Percentiles rank a stretch among this genome's conserved stretches.
phyloP scores from a whole-genome alignment of 1,284 basidiomycete genomes.

The Puccinia polysora region DNA sequence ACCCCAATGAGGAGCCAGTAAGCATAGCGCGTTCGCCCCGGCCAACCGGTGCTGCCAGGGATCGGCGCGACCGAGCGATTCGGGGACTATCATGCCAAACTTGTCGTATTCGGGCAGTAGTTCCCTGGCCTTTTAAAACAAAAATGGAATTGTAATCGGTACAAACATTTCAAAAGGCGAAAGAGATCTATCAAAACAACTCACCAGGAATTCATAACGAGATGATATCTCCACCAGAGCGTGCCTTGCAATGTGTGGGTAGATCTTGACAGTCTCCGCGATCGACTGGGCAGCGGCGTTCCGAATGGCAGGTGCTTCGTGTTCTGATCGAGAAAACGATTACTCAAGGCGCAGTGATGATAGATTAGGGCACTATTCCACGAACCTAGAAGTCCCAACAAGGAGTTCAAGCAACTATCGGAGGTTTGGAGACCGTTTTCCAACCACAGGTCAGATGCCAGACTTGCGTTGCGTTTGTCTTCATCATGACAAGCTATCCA shows the following conservation, averaged over 20 bases:
- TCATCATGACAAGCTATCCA: constrained; percentile 87
- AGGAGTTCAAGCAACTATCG: constrained; percentile 61
- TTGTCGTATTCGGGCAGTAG: constrained; percentile 53
- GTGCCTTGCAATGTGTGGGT: constrained; percentile 26
- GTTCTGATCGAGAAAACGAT: constrained; percentile 18
- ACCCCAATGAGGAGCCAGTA: constrained; percentile 66
- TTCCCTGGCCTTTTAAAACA: constrained; percentile 32
- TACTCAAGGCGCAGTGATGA: neutral
- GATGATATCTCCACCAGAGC: constrained; percentile 28
- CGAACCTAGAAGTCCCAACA: constrained; percentile 29
- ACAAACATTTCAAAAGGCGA: neutral
- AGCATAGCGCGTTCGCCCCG: constrained; percentile 66
- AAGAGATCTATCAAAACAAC: neutral
- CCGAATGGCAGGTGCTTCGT: constrained; percentile 28
- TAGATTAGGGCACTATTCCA: neutral
- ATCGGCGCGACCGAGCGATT: constrained; percentile 82
- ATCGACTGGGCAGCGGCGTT: constrained; percentile 40
- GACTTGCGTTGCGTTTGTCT: constrained; percentile 81
- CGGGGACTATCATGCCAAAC: constrained; percentile 81
- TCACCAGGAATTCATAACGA: constrained; percentile 38
- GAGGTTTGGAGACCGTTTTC: constrained; percentile 91
- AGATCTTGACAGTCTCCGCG: constrained; percentile 20
- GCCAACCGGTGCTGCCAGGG: constrained; percentile 83
- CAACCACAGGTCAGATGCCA: constrained; percentile 84
- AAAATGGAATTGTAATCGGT: neutral